phyloP scores from a whole-genome alignment of 73 alveolate species.

The Paramecium biaurelia region DNA sequence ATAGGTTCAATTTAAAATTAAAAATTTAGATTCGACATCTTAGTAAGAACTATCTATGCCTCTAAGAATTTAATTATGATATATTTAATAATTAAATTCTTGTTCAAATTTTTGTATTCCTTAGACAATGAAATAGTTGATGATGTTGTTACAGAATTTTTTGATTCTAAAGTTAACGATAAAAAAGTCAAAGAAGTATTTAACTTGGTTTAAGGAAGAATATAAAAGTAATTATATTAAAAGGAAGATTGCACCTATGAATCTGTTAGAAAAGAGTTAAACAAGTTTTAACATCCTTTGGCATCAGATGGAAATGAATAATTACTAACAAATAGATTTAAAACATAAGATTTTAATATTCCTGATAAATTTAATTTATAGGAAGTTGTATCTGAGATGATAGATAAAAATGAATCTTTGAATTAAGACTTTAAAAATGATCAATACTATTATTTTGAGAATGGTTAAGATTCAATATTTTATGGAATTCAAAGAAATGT shows the following conservation, averaged over 20 bases:
- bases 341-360: neutral
- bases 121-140: neutral
- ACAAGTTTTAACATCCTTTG: constrained; percentile 14
- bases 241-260: constrained; percentile 4
- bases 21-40: neutral
- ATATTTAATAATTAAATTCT: neutral
- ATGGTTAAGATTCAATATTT: neutral
- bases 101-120: constrained; percentile 11
- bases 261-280: neutral
- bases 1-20: neutral
- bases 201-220: neutral
- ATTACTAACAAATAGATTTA: neutral
- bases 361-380: neutral
- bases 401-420: neutral
- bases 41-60: neutral
- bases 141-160: constrained; percentile 7
- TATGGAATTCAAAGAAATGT: neutral
- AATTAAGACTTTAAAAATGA: neutral
- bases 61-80: constrained; percentile 15
- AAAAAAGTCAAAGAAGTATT: neutral
- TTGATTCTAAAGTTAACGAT: neutral
- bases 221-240: neutral
- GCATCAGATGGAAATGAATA: neutral
- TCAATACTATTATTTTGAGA: neutral
- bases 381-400: neutral